phyloP scores from a whole-genome alignment of 768 basidiomycete genomes.

The Russula earlei region DNA sequence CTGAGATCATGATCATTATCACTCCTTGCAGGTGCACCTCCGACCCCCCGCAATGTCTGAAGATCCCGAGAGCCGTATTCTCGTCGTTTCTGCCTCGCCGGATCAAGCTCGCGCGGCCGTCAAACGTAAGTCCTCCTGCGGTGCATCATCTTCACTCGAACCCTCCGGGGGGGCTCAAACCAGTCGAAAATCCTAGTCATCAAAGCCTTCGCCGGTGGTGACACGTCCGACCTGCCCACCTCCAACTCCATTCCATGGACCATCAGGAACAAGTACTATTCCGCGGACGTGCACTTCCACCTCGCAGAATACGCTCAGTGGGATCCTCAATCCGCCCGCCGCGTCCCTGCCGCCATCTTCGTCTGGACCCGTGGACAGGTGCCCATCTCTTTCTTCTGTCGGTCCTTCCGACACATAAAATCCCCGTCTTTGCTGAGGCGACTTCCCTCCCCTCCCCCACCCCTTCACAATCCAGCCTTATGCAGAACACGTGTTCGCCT shows the following conservation, averaged over 20 bases:
- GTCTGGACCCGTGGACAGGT: constrained; percentile 66
- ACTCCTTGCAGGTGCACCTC: neutral
- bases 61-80: constrained; percentile 15
- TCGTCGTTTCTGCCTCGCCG: constrained; percentile 23
- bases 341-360: constrained; percentile 64
- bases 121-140: constrained; percentile 21
- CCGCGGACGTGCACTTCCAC: constrained; percentile 63
- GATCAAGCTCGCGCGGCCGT: constrained; percentile 22
- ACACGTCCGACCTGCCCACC: constrained; percentile 4
- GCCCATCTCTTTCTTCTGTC: neutral
- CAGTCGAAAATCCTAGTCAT: constrained; percentile 20
- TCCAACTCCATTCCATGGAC: constrained; percentile 51
- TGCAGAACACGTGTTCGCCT: constrained; percentile 41
- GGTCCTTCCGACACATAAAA: neutral
- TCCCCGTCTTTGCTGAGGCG: neutral
- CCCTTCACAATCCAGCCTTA: constrained; percentile 39
- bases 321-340: constrained; percentile 32
- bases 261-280: constrained; percentile 74
- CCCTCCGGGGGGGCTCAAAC: neutral
- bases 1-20: too few relatives aligned
- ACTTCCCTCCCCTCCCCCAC: neutral
- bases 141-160: neutral
- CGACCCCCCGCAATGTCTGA: neutral
- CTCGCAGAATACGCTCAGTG: constrained; percentile 39
- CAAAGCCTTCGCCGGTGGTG: constrained; percentile 19